These are phyloP conservation scores for Parachlorella kessleri DNA, from an alignment of 139 green algal species.

Conservation along the genomic window DNA sequence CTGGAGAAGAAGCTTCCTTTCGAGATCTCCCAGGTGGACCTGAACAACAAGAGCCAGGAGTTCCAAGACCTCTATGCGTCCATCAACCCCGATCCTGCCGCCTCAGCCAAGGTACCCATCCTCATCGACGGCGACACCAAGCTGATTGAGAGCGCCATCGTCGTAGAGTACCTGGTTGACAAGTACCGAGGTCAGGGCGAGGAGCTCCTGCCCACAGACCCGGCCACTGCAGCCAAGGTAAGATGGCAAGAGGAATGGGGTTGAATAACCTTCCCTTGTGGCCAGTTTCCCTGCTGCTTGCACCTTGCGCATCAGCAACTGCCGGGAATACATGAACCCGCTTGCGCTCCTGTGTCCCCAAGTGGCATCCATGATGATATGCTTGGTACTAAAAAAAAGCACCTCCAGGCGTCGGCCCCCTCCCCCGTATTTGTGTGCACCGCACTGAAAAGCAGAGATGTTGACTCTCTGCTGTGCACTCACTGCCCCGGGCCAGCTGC, in stretches of 20 bases:
- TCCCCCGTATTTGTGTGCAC: too few species aligned
- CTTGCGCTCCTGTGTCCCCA: too few species aligned
- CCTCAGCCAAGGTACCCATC: slow-evolving; percentile 25
- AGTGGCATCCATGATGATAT: too few species aligned
- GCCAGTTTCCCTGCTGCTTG: too few species aligned
- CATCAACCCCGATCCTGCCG: slow-evolving; percentile 14
- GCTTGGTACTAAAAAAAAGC: too few species aligned
- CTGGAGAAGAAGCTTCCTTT: slow-evolving; percentile 29
- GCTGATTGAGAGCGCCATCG: slow-evolving; percentile 18
- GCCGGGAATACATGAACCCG: too few species aligned
- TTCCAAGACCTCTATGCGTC: slow-evolving; percentile 1
- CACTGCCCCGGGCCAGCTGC: too few species aligned
- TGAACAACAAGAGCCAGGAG: slow-evolving; percentile 26
- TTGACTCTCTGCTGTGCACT: too few species aligned
- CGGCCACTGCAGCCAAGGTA: background rate
- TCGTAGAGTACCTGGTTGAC: slow-evolving; percentile 8
- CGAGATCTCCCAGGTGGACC: slow-evolving; percentile 21
- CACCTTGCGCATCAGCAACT: too few species aligned
- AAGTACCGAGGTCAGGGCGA: background rate
- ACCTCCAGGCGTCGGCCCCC: too few species aligned
- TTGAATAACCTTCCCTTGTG: too few species aligned
- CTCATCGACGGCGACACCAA: slow-evolving; percentile 10
- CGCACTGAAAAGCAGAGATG: too few species aligned
- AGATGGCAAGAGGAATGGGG: background rate
- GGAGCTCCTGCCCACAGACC: background rate